Percentiles rank a stretch among this genome's conserved stretches.
phyloP scores from a whole-genome alignment of 352 stramenopile genomes.

The Thalassiosira ordinaria region DNA sequence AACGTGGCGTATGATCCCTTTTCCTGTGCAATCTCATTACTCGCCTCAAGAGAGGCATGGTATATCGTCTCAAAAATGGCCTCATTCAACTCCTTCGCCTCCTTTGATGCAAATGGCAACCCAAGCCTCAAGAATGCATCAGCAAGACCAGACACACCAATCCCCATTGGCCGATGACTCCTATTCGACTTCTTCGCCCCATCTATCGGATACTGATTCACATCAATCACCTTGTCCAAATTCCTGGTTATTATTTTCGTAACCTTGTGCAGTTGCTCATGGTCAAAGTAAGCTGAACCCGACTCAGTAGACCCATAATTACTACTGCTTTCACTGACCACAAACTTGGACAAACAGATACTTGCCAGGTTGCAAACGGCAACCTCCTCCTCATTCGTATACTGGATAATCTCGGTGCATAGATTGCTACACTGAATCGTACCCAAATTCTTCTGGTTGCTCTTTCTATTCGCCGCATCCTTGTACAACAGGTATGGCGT shows the following conservation, averaged over 20 bases:
- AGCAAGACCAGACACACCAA: constrained; percentile 95
- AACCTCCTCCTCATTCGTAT: constrained; percentile 93
- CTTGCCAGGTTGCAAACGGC: constrained; percentile 97
- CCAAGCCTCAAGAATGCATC: constrained; percentile 94
- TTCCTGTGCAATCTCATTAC: constrained; percentile 90
- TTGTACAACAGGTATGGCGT: constrained; percentile 98
- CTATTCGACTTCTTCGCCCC: constrained; percentile 91
- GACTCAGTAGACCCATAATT: constrained; percentile 71
- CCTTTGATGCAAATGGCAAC: constrained; percentile 92
- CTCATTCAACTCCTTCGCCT: constrained; percentile 93
- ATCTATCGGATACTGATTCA: constrained; percentile 94
- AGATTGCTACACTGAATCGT: constrained; percentile 97
- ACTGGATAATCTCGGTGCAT: constrained; percentile 97
- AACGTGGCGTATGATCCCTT: constrained; percentile 93
- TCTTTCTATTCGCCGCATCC: constrained; percentile 95
- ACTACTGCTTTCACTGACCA: constrained; percentile 72
- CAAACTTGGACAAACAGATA: constrained; percentile 82
- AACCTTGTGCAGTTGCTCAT: constrained; percentile 89
- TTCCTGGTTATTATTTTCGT: constrained; percentile 94
- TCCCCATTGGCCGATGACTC: constrained; percentile 94
- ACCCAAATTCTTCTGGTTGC: constrained; percentile 96
- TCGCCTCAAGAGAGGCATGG: constrained; percentile 93
- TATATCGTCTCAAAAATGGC: constrained; percentile 99
- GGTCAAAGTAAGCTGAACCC: constrained; percentile 84
- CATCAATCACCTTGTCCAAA: constrained; percentile 97